phyloP scores from a whole-genome alignment of 257 asterid genomes.

The Solanum pimpinellifolium region DNA sequence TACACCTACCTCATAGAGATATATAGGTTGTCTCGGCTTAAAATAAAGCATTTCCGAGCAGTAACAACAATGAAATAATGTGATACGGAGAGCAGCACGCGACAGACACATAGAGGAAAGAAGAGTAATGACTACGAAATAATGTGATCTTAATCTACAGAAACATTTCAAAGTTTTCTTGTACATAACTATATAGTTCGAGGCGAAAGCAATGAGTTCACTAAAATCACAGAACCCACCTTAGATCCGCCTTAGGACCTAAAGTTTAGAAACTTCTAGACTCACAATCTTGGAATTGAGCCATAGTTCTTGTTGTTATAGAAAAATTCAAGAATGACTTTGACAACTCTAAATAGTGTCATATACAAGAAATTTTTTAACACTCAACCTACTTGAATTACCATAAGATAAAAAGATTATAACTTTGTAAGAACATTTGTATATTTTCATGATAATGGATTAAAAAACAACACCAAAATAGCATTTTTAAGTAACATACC shows the following conservation, averaged over 20 bases:
- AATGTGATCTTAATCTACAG: not conserved
- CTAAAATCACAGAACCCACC: not conserved
- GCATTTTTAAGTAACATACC: not conserved
- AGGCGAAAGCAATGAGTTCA: not conserved
- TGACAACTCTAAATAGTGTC: not conserved
- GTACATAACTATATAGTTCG: not conserved
- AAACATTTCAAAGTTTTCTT: not conserved
- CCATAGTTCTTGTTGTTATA: not conserved
- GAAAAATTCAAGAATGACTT: not conserved
- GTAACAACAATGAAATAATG: not conserved
- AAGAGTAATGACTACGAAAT: not conserved
- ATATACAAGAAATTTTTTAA: not conserved
- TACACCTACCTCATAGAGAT: not conserved
- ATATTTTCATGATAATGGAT: not conserved
- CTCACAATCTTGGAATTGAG: not conserved
- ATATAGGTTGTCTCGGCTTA: not conserved
- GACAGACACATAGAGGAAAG: not conserved
- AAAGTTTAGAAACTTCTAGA: not conserved
- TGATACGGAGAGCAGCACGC: not conserved
- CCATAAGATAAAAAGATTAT: not conserved
- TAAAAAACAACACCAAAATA: not conserved
- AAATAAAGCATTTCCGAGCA: not conserved
- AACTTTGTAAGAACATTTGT: not conserved
- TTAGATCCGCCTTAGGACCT: not conserved
- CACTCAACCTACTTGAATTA: not conserved